Evolutionary conservation across 1,284 basidiomycete genomes (phyloP).

Genomic region (Malassezia caprae): DNA sequence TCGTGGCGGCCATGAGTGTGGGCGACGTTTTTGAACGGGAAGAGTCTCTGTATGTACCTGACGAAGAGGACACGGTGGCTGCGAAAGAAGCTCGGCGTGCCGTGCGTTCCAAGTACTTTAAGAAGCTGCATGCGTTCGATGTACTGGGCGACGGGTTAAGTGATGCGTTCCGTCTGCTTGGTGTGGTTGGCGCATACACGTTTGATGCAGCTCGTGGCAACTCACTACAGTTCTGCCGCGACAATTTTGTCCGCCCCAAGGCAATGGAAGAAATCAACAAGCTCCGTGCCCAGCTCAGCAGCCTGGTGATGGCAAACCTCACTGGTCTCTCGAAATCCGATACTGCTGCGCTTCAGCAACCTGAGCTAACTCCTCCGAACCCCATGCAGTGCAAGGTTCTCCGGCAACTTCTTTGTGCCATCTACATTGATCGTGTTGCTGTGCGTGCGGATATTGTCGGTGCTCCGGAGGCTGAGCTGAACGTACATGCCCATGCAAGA

Average conservation of each 20-base stretch:
- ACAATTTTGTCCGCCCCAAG: constrained; percentile 86
- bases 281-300: constrained; percentile 65
- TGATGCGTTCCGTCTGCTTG: constrained; percentile 77
- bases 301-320: constrained; percentile 24
- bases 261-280: constrained; percentile 99
- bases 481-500: constrained; percentile 29
- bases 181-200: constrained; percentile 91
- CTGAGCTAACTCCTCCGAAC: constrained; percentile 30
- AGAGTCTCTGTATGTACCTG: constrained; percentile 52
- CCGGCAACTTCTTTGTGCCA: constrained; percentile 75
- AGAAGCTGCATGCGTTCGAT: constrained; percentile 58
- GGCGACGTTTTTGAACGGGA: constrained; percentile 92
- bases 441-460: constrained; percentile 70
- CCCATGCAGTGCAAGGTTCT: constrained; percentile 69
- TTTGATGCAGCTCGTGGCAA: constrained; percentile 59
- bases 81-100: constrained; percentile 56
- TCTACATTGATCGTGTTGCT: constrained; percentile 91
- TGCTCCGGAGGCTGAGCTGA: constrained; percentile 14
- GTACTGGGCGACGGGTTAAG: constrained; percentile 73
- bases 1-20: constrained; percentile 84
- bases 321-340: neutral
- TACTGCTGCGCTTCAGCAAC: constrained; percentile 16
- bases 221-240: constrained; percentile 64
- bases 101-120: constrained; percentile 57
- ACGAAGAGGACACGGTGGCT: constrained; percentile 35